Base-by-base conservation (phyloP, 225 moss, liverwort and hornwort genomes). In the Sphagnum contortum region DNA sequence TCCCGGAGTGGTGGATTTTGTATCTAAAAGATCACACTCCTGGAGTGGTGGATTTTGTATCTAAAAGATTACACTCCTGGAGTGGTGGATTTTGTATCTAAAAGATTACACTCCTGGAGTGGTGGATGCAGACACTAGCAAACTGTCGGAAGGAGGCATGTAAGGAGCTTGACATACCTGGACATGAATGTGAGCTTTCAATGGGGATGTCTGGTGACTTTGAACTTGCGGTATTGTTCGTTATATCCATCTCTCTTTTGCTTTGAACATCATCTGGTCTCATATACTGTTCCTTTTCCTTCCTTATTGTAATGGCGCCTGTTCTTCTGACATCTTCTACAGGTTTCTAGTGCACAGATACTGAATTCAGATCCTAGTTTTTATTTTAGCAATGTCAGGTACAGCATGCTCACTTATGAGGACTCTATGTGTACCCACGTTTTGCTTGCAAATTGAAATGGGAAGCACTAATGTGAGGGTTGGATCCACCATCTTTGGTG, bases 181-280 rank as follows among this genome's bases (percentile, higher is more conserved):
- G 68, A 47, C 67, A 84, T 4, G 60, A 74, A 29, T 80, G 71
- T 68, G 83, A 80, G 49, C 74, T 84, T 9, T 84, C 83, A 12
- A 84, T 84, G 83, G 83, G 83, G 61, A 84, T 84, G 83, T 84
- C 83, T 50, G 76, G 80, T 61, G 83, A 84, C 69, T 84, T 84
- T 60, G 83, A 84, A 67, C 53, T 69, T 48, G 83, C 80, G 77
- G 82, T 83, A 69, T 29, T 29, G 29, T 29, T 29, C 29, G 0
- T 29, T 29, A 29, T 29, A 29, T 29, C 29, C 29, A 29, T 29
- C 29, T 29, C 29, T 29, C 29, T 29, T 29, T 29, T 29, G 29
- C 29, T 29, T 29, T 29, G 0, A 29, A 29, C 29, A 29, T 29
- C 29, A 29, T 29, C 29, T 29, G 29, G 29, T 29, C 29, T 29